Base-by-base conservation (phyloP, 192 early-diverging fungal genomes). In the Rhizophagus prolifer region DNA sequence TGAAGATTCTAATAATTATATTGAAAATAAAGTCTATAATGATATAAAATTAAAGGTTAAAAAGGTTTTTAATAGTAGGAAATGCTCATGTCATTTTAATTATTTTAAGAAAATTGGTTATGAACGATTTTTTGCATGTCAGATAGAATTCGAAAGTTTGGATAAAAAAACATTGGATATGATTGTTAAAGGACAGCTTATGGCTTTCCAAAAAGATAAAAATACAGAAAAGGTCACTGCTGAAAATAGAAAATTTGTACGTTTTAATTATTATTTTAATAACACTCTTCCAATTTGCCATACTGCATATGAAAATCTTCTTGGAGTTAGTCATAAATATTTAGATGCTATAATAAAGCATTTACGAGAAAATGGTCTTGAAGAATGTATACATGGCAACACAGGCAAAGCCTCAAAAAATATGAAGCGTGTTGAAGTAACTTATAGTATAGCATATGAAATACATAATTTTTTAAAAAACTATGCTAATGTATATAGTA, bases 351-450 rank as follows among this genome's bases (percentile, higher is more conserved):
- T 38, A n/a, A 25, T n/a, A 46, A 12, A 46, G 14, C 34, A 69
- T 44, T 46, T 69, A 69, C 21, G 38, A 46, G 36, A 69, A 69
- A 13, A 69, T 69, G 66, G 34, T n/a, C 66, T 46, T 44, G 54
- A 21, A 19, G 54, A 58, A 2, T 12, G 3, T 58, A 58, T 19
- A 58, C 54, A 58, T 58, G 54, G 3, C 21, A 19, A 19, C 3
- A 58, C 54, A 58, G 3, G 3, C 31, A 31, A 31, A 31, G 31
- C 31, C 31, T 3, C 31, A 31, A 31, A 31, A 31, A 31, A 31
- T 3, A 31, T 31, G 31, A 31, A 31, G 31, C 31, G 31, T 31
- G 31, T 31, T 31, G 31, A 31, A 31, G 31, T 31, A 31, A 31
- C 31, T 31, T 31, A 31, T 31, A 31, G 31, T 31, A 31, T 31